Percentiles rank a stretch among this genome's conserved stretches.
These are phyloP conservation scores for Selaginella moellendorffii DNA, from an alignment of 75 land plant genomes.

Conservation along the genomic window DNA sequence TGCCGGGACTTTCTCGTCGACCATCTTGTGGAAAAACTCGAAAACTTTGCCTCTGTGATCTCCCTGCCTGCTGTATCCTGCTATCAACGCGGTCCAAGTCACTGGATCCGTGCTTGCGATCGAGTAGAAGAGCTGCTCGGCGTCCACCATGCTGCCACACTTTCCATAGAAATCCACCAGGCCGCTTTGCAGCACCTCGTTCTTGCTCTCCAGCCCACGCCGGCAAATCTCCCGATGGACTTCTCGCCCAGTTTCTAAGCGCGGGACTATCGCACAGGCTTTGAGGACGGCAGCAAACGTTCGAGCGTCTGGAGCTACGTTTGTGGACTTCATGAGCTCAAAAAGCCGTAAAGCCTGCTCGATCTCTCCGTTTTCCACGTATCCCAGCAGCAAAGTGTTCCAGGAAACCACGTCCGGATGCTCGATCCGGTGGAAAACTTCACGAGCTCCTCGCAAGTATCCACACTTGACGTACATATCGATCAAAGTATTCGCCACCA, in stretches of 20 bases:
- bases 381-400: too few relatives aligned
- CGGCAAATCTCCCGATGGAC: conserved; percentile 35
- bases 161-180: conserved; percentile 54
- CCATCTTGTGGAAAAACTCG: too few relatives aligned
- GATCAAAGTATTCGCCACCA: neutral
- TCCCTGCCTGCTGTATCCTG: too few relatives aligned
- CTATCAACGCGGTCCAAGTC: conserved; percentile 47
- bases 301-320: conserved; percentile 34
- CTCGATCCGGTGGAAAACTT: too few relatives aligned
- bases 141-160: conserved; percentile 22
- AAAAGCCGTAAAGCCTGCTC: too few relatives aligned
- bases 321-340: too few relatives aligned
- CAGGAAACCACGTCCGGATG: too few relatives aligned
- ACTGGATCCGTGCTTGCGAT: conserved; percentile 15
- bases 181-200: conserved; percentile 30
- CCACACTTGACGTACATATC: neutral
- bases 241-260: conserved; percentile 19
- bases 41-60: too few relatives aligned
- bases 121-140: conserved; percentile 27
- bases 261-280: conserved; percentile 21
- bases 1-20: too few relatives aligned
- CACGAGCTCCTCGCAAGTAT: too few relatives aligned
- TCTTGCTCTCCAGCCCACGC: conserved; percentile 24
- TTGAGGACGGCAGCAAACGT: conserved; percentile 34
- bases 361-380: too few relatives aligned